phyloP scores from a whole-genome alignment of 2,329 filamentous ascomycete genomes.

The Kalaharituber pfeilii region DNA sequence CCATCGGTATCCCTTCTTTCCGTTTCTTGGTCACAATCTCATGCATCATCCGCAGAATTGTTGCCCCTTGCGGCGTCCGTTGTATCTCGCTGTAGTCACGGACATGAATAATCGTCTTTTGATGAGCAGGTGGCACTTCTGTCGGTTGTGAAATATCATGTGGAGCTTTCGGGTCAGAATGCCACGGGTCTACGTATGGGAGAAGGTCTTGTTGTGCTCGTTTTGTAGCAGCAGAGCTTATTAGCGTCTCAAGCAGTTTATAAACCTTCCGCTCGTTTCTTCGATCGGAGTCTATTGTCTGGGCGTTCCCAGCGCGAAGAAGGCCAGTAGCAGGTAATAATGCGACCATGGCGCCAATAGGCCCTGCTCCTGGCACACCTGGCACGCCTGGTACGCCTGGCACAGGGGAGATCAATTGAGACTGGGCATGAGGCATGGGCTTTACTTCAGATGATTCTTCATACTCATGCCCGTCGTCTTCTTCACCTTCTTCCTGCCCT shows the following conservation, averaged over 20 bases:
- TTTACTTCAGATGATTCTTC: too few species aligned
- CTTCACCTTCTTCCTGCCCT: conserved; percentile 31
- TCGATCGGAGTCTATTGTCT: conserved; percentile 26
- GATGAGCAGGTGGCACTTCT: not conserved
- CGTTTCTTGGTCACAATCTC: conserved; percentile 55
- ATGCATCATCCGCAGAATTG: conserved; percentile 53
- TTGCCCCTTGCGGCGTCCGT: conserved; percentile 48
- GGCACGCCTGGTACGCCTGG: too few species aligned
- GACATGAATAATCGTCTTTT: conserved; percentile 47
- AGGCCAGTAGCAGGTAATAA: conserved; percentile 9
- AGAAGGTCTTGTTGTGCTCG: conserved; percentile 6
- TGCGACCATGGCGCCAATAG: conserved; percentile 19
- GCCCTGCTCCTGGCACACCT: conserved; percentile 18
- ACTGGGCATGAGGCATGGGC: too few species aligned
- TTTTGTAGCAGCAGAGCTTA: conserved; percentile 32
- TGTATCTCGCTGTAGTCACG: conserved; percentile 67
- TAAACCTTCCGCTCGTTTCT: conserved; percentile 48
- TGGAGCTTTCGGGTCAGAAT: conserved; percentile 22
- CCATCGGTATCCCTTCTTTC: conserved; percentile 50
- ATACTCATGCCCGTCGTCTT: too few species aligned
- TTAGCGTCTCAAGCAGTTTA: conserved; percentile 40
- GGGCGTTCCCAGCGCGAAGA: not conserved
- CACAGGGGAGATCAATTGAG: too few species aligned
- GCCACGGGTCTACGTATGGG: not conserved
- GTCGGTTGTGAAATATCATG: conserved; percentile 11